Evolutionary conservation across 1,284 basidiomycete species (phyloP).

Genomic region (Anthracocystis setariae): DNA sequence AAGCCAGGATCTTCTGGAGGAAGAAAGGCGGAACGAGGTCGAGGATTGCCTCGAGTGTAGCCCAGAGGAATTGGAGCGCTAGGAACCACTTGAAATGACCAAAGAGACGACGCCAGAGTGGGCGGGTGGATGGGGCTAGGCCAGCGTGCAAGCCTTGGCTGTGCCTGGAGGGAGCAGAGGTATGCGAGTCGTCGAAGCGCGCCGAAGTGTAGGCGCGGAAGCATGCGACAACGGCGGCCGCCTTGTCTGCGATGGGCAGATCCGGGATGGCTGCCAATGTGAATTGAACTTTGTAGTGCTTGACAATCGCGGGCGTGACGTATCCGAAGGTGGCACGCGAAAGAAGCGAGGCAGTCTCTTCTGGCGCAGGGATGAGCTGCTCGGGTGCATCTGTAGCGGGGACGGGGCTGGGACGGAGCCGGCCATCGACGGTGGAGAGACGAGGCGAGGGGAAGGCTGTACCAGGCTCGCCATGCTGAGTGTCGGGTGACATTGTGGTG

Average conservation of each 20-base stretch:
- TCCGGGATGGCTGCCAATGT: conserved; percentile 70
- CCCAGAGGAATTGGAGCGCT: conserved; percentile 68
- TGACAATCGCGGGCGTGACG: conserved; percentile 67
- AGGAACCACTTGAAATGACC: conserved; percentile 67
- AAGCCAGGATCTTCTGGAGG: conserved; percentile 70
- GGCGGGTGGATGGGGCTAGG: conserved; percentile 56
- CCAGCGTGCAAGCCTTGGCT: conserved; percentile 42
- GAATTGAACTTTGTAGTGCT: conserved; percentile 69
- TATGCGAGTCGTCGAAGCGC: conserved; percentile 11
- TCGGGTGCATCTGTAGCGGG: conserved; percentile 9
- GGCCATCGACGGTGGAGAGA: conserved; percentile 15
- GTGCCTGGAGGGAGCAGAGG: not conserved
- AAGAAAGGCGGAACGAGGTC: conserved; percentile 71
- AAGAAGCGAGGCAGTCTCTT: conserved; percentile 60
- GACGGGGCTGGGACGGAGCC: not conserved
- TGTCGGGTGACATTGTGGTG: conserved; percentile 58
- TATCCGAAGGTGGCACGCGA: conserved; percentile 62
- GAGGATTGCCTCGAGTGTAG: conserved; percentile 69
- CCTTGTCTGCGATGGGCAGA: conserved; percentile 71
- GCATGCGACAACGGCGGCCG: conserved; percentile 67
- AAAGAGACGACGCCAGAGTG: conserved; percentile 68
- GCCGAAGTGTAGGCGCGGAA: conserved; percentile 57
- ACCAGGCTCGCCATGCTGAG: conserved; percentile 48
- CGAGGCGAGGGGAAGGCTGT: conserved; percentile 63
- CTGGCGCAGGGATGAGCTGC: conserved; percentile 57